These are phyloP conservation scores for Exophiala viscosa DNA, from an alignment of 2,329 filamentous ascomycete genomes.

Conservation along the genomic window DNA sequence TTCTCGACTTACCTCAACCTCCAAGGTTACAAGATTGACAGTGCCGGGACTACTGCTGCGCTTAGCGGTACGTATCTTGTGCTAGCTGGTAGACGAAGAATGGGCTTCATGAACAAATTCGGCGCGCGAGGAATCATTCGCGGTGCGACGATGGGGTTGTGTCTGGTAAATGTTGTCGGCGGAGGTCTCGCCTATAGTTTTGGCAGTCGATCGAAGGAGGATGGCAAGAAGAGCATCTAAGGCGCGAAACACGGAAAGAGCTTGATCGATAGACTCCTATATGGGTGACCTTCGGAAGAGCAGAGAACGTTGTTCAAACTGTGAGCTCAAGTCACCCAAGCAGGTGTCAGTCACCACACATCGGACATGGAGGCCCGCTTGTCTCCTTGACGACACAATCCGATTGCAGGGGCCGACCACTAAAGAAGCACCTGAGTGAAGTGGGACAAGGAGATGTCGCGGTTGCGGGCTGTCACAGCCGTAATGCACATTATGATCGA, in stretches of 20 bases:
- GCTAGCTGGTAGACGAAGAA: constrained; percentile 56
- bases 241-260: too few species aligned
- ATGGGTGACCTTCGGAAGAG: background rate
- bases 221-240: constrained; percentile 17
- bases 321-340: too few species aligned
- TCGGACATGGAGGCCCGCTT: too few species aligned
- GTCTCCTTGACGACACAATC: too few species aligned
- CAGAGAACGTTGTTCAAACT: background rate
- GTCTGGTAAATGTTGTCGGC: constrained; percentile 44
- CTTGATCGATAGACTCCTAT: background rate
- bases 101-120: constrained; percentile 44
- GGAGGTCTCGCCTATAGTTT: constrained; percentile 47
- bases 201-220: constrained; percentile 41
- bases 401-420: too few species aligned
- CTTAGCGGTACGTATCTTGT: constrained; percentile 65
- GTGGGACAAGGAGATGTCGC: too few species aligned
- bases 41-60: constrained; percentile 60
- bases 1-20: constrained; percentile 65
- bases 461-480: too few species aligned
- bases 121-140: constrained; percentile 43
- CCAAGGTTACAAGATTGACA: constrained; percentile 59
- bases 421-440: too few species aligned
- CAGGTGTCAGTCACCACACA: too few species aligned
- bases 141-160: constrained; percentile 45
- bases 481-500: too few species aligned